phyloP scores from a whole-genome alignment of 257 asterid species.

The Anisodus acutangulus region DNA sequence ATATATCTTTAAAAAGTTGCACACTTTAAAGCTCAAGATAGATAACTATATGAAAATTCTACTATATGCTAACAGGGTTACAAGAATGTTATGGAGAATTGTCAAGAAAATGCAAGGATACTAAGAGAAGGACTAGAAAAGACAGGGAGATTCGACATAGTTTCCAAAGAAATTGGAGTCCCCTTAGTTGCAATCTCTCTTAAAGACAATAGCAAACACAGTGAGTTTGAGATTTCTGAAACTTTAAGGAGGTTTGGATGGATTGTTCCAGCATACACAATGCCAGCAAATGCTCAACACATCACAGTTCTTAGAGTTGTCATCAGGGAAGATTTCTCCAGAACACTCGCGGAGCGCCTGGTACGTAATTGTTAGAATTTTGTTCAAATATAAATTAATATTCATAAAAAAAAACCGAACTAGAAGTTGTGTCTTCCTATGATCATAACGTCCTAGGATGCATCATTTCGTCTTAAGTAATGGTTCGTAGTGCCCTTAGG shows the following conservation, averaged over 20 bases:
- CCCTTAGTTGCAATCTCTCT: slow-evolving; percentile 90
- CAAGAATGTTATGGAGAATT: slow-evolving; percentile 78
- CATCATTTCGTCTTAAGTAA: too few relatives aligned
- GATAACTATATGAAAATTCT: neutral
- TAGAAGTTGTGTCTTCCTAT: too few relatives aligned
- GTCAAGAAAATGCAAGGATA: slow-evolving; percentile 74
- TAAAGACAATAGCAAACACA: slow-evolving; percentile 71
- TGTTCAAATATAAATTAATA: too few relatives aligned
- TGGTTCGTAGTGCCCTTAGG: too few relatives aligned
- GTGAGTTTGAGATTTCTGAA: slow-evolving; percentile 75
- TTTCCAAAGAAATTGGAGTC: slow-evolving; percentile 84
- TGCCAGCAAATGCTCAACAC: slow-evolving; percentile 87
- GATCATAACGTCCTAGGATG: too few relatives aligned
- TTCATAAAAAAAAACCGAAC: too few relatives aligned
- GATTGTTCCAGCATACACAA: slow-evolving; percentile 92
- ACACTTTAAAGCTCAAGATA: neutral
- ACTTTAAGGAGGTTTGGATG: slow-evolving; percentile 77
- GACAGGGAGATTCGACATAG: slow-evolving; percentile 70
- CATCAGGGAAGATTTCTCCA: slow-evolving; percentile 78
- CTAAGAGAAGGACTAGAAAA: slow-evolving; percentile 68
- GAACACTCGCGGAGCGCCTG: slow-evolving; percentile 84
- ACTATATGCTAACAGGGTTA: slow-evolving; percentile 55
- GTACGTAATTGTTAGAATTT: slow-evolving; percentile 35
- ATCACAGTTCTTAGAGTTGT: slow-evolving; percentile 81
- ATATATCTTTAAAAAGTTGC: neutral